Base-by-base conservation (phyloP, 2,329 filamentous ascomycete species). In the Penicillium sp. region DNA sequence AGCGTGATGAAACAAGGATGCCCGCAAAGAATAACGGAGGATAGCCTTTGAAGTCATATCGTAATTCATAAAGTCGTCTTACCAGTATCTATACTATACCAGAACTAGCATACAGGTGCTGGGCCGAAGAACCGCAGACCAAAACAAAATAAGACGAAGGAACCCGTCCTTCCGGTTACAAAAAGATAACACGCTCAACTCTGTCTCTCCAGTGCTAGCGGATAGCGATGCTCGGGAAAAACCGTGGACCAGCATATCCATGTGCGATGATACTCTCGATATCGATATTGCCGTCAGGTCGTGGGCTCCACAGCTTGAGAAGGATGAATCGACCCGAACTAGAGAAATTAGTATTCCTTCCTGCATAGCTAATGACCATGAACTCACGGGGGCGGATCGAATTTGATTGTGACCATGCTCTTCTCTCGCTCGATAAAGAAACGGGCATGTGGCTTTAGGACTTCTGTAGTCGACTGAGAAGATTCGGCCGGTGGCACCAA, bases 241-340 rank as follows among this genome's bases (percentile, higher is more conserved):
- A 95, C 52, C 91, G 81, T 9, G 88, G 87, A 4, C 92, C 92
- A 0, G 89, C 88, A 70, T 85, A 96, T 0, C 92, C 92, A 62
- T 87, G 85, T 1, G 85, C 87, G 50, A 90, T 80, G 19, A 96
- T 84, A 38, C 86, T 89, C 68, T 95, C 87, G 33, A 97, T 89
- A 64, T 95, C 90, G 56, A 96, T 95, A 62, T 95, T 95, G 3
- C 80, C 77, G 40, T 84, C 82, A 22, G 82, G 80, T 51, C 82
- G 81, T 2, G 87, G 87, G 61, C 85, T 90, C 88, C 89, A 96
- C 67, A 96, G 82, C 75, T 96, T 96, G 55, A 97, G 76, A 35
- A 96, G 72, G 44, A 97, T 86, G 66, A 87, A 95, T 49, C 88
- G 81, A 4, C 88, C 88, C 10, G 88, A 89, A 8, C 79, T 81